Evolutionary conservation across 345 rosid genomes (phyloP), one percentile per base, ranked within the genome.

Genomic region (Hevea brasiliensis): DNA sequence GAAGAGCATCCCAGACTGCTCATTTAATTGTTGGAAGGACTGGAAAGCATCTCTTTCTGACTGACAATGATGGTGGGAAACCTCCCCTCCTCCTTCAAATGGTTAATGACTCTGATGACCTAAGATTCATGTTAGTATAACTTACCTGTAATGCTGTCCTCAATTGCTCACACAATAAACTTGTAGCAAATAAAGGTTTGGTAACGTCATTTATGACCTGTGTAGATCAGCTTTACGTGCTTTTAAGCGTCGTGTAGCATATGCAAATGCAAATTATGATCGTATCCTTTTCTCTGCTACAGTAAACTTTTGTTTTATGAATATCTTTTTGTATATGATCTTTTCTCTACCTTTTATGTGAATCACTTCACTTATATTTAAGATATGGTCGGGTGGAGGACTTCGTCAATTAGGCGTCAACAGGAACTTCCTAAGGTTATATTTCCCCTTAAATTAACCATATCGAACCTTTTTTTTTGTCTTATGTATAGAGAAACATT

Each of bases 321-420:
- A 37, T 65, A 55, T 71, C 37, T 72, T 68, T 69, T 53, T 37
- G 12, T 59, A 57, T 24, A 41, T 41, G 17, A 35, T 67, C 7
- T n/a, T 67, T 11, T 61, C 41, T 67, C 72, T 55, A 7, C 40
- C 37, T 57, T 62, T 68, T n/a, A 11, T 63, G 37, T 58, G 51
- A 60, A 3, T 65, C 77, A 70, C 89, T 90, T 89, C 48, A 92
- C 86, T 72, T 35, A 45, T 47, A 65, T 20, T 50, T 64, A 71
- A 92, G 98, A 92, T 77, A 81, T 92, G 75, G 98, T 92, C 84
- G 97, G 98, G 59, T 94, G 97, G 97, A 84, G 97, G 74, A 94
- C 98, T 69, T 91, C 98, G 67, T 93, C 98, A 61, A 93, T 93
- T 61, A 84, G 92, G 64, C 91, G 94, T 75, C 91, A 87, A 73